phyloP scores from a whole-genome alignment of 2,329 filamentous ascomycete species.

The Rhinocladiella similis region DNA sequence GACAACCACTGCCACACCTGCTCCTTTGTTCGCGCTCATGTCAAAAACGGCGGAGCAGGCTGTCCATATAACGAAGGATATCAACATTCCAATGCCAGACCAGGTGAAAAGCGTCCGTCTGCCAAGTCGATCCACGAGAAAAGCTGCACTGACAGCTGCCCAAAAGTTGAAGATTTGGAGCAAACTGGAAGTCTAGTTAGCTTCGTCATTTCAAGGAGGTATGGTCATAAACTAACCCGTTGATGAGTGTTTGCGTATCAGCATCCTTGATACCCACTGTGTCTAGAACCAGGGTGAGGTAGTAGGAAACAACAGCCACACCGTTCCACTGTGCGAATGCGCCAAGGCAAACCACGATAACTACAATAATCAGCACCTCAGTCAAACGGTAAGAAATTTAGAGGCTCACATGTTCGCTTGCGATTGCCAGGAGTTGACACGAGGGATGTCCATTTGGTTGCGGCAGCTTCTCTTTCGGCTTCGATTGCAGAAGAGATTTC shows the following conservation, averaged over 20 bases:
- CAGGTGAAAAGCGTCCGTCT: constrained; percentile 45
- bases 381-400: too few relatives aligned
- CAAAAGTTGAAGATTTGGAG: constrained; percentile 43
- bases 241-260: constrained; percentile 43
- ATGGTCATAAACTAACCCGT: constrained; percentile 27
- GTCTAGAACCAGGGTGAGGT: constrained; percentile 39
- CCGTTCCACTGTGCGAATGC: constrained; percentile 60
- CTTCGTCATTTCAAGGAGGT: neutral
- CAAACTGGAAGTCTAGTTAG: constrained; percentile 3
- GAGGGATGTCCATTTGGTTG: constrained; percentile 57
- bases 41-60: constrained; percentile 39
- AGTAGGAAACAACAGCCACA: constrained; percentile 46
- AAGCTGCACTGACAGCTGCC: constrained; percentile 38
- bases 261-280: constrained; percentile 39
- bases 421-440: constrained; percentile 59
- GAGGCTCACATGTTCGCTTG: constrained; percentile 36
- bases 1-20: constrained; percentile 39
- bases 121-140: constrained; percentile 41
- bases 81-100: constrained; percentile 44
- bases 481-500: constrained; percentile 30
- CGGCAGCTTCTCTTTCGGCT: constrained; percentile 21
- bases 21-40: constrained; percentile 30
- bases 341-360: constrained; percentile 54
- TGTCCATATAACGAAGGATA: constrained; percentile 44
- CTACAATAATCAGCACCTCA: constrained; percentile 29